Evolutionary conservation across 164 flowering plant species (phyloP), one percentile per base, ranked within the genome.

Genomic region (Malania oleifera): DNA sequence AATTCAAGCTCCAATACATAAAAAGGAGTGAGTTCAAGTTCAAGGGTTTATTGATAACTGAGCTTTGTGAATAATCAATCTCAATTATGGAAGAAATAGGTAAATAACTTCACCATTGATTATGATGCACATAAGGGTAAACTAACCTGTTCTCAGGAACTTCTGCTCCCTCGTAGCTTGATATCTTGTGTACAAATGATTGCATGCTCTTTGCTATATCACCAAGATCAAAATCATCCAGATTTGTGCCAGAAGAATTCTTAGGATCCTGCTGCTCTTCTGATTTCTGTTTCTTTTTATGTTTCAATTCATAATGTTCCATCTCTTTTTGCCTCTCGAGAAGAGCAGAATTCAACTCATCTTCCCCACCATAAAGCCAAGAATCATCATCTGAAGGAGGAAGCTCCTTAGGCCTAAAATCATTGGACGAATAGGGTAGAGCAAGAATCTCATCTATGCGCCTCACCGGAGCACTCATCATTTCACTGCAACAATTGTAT

Each of bases 281-380:
- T n/a, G 79, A 54, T 49, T 81, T 83, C 48, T 81, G 67, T 26
- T 78, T 84, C 67, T 61, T 77, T 60, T 76, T 76, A 44, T 24
- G 70, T 48, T 73, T 78, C 65, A 64, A 47, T 34, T 88, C 77
- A 70, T 86, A 86, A 44, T 69, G 55, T 46, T 88, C 95, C 83
- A 88, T 82, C 80, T 93, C 99, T 70, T 83, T 80, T 62, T 90
- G 83, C 60, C 97, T 82, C 73, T 82, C 86, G 43, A 65, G 61
- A 47, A 93, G 80, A n/a, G 85, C 95, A 39, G 82, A 66, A 53
- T 83, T 82, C 67, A 93, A 71, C 72, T 93, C 97, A 56, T 81
- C 88, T 67, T 90, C 99, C 31, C 91, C 99, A 74, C 62, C 57
- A 73, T 88, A 88, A 29, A 93, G 88, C 99, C 99, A 93, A 38